Evolutionary conservation across 495 filamentous ascomycete genomes (phyloP).

Genomic region (Sporormia fimetaria): DNA sequence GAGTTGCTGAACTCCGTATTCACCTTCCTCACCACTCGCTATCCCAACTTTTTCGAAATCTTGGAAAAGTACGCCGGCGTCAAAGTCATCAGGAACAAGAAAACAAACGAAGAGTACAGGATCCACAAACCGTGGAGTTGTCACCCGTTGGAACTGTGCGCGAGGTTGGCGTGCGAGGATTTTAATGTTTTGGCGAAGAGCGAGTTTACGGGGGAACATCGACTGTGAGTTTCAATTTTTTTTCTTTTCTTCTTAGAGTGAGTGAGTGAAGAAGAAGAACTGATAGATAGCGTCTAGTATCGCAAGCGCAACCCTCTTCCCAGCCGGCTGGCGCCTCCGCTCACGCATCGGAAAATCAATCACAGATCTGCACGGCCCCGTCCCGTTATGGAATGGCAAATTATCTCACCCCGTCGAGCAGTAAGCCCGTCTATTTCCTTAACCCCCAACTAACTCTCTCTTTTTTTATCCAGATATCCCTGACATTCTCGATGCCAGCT

Average conservation of each 20-base stretch:
- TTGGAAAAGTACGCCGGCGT: conserved; percentile 27
- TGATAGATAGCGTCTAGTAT: conserved; percentile 28
- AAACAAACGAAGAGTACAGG: conserved; percentile 40
- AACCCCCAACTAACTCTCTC: too few relatives aligned
- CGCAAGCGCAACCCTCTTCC: conserved; percentile 49
- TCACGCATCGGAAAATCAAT: conserved; percentile 46
- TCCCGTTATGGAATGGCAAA: conserved; percentile 46
- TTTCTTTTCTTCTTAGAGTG: not conserved
- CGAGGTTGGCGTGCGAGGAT: conserved; percentile 47
- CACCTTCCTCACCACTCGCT: conserved; percentile 40
- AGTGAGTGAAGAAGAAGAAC: not conserved
- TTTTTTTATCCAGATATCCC: not conserved
- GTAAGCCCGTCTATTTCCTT: conserved; percentile 31
- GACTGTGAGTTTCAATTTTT: conserved; percentile 35
- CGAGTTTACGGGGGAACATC: conserved; percentile 37
- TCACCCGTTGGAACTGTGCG: conserved; percentile 46
- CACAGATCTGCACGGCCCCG: conserved; percentile 41
- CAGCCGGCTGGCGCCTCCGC: conserved; percentile 45
- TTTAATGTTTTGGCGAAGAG: conserved; percentile 45
- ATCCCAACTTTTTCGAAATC: conserved; percentile 36
- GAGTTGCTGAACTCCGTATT: conserved; percentile 43
- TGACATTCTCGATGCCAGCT: conserved; percentile 9
- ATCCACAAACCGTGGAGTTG: conserved; percentile 27
- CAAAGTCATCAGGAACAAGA: conserved; percentile 37
- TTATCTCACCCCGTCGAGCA: conserved; percentile 42